A percentile compares a stretch with the other conserved stretches of the same genome.
phyloP scores from a whole-genome alignment of 1,284 basidiomycete genomes.

The Irpex rosettiformis region DNA sequence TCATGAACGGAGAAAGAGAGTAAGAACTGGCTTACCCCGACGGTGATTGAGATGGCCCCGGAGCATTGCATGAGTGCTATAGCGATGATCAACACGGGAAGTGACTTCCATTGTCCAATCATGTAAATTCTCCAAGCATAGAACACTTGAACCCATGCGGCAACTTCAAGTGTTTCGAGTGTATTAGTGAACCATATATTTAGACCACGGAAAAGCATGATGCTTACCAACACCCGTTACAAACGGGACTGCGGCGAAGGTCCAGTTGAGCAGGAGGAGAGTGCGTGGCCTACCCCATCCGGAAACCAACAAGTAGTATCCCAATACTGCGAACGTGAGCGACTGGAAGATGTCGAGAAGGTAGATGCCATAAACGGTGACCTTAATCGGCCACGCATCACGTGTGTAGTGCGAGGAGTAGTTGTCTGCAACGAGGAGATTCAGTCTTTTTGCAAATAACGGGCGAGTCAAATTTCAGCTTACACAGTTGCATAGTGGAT shows the following conservation, averaged over 20 bases:
- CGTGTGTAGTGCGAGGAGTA: conserved; percentile 9
- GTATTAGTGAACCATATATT: neutral
- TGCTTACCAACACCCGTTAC: neutral
- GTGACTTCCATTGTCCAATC: conserved; percentile 6
- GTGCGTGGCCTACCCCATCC: neutral
- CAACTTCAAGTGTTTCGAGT: conserved; percentile 5
- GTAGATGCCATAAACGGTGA: conserved; percentile 9
- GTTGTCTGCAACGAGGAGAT: conserved; percentile 1
- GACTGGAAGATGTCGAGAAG: conserved; percentile 12
- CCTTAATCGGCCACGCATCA: conserved; percentile 7
- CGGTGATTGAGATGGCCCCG: neutral
- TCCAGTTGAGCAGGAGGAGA: neutral
- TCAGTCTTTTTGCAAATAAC: neutral
- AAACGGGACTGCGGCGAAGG: neutral
- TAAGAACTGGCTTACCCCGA: neutral
- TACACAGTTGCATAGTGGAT: conserved; percentile 14
- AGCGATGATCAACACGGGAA: conserved; percentile 7
- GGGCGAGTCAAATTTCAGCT: neutral
- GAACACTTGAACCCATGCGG: conserved; percentile 13
- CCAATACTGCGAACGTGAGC: neutral
- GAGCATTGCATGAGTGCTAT: conserved; percentile 7
- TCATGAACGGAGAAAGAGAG: too few relatives aligned
- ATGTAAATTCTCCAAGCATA: conserved; percentile 15
- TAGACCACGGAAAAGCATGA: neutral
- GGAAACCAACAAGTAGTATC: neutral